Evolutionary conservation across 495 filamentous ascomycete species (phyloP), one percentile per base, ranked within the genome.

Genomic region (Aspergillus conjunctus): DNA sequence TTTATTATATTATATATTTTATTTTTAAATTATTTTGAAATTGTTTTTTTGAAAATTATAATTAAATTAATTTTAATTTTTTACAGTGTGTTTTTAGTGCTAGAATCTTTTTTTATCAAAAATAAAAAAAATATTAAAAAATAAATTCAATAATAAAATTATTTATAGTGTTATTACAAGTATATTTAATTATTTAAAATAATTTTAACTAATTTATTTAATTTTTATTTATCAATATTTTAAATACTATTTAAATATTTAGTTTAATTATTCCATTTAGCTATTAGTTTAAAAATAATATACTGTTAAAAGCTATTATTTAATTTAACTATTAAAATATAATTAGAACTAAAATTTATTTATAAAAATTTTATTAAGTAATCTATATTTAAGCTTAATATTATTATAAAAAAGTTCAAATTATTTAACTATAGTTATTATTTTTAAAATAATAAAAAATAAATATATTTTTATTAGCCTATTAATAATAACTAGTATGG

Each of bases 401-500:
- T 7, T 37, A 7, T 37, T 7, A 37, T 37, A 37, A 37, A 37
- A 37, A 7, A 37, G 12, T 37, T 37, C 14, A 37, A 14, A 1
- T 37, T 9, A 37, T 37, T 37, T 14, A 9, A 3, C 9, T 8
- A 14, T 3, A 37, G 8, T 37, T 9, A 37, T 37, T 37, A 37
- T 37, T 1, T 1, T 9, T 37, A 37, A 37, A 9, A 37, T 37
- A 1, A 37, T 9, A 37, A 37, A 1, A 37, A 32, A 31, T 51
- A 26, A 51, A 54, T 51, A 22, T 51, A 51, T 51, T 20, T 22
- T 20, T 22, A 51, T 22, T 12, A 51, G 22, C 7, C 6, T 20
- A 51, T 51, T 22, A 51, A n/a, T 51, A 22, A 51, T 51, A 51
- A 22, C 4, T n/a, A 51, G 30, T 51, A 51, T 22, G 12, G 14